These are phyloP conservation scores for Cucurbita ficifolia DNA, from an alignment of 306 rosid genomes.

Conservation along the genomic window DNA sequence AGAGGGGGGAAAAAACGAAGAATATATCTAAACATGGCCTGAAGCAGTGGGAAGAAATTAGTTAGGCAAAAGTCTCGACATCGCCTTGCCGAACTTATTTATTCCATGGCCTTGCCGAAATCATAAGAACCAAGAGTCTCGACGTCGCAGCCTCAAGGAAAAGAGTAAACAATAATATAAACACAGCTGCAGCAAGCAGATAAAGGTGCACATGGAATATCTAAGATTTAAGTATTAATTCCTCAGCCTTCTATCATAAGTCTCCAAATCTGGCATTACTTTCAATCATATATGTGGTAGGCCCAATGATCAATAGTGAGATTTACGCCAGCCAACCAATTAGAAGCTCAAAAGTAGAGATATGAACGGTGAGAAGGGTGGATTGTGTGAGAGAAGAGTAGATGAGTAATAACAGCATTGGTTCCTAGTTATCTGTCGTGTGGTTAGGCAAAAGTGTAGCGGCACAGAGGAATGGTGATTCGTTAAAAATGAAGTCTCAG, in stretches of 20 bases:
- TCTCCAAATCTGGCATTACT: neutral
- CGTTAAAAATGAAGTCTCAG: neutral
- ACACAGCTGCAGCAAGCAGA: neutral
- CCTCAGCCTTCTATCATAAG: neutral
- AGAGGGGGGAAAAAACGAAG: neutral
- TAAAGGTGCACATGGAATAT: neutral
- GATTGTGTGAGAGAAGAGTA: neutral
- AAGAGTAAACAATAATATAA: neutral
- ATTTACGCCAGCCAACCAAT: neutral
- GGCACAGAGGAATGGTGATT: neutral
- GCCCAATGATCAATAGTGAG: neutral
- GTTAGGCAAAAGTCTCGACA: neutral
- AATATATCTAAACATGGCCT: neutral
- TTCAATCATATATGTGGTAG: neutral
- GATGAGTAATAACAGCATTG: neutral
- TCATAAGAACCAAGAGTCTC: neutral
- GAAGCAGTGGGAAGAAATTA: neutral
- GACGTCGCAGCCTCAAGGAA: neutral
- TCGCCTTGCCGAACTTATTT: neutral
- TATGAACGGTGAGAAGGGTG: no score
- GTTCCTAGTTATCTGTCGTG: neutral
- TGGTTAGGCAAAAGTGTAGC: neutral
- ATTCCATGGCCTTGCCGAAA: no score
- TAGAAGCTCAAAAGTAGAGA: neutral
- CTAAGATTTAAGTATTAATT: neutral